phyloP scores from a whole-genome alignment of 768 basidiomycete genomes.

The Mycena albidolilacea region DNA sequence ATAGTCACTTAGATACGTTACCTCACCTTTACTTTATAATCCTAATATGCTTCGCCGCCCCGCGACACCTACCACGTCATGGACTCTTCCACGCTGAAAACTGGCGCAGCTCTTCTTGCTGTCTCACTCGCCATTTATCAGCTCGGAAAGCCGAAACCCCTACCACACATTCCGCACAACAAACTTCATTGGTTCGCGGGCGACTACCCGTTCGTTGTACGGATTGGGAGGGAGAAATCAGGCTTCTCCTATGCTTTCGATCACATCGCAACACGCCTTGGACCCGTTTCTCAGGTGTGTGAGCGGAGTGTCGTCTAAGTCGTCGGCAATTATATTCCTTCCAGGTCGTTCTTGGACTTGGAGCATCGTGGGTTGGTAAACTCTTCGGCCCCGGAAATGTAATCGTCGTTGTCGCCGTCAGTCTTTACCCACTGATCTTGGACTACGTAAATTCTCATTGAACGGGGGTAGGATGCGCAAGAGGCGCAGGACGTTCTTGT shows the following conservation, averaged over 20 bases:
- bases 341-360: slow-evolving; percentile 22
- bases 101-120: slow-evolving; percentile 19
- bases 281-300: slow-evolving; percentile 24
- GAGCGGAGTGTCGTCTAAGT: neutral
- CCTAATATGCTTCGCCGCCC: no score
- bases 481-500: slow-evolving; percentile 26
- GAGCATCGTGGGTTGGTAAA: slow-evolving; percentile 10
- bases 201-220: slow-evolving; percentile 22
- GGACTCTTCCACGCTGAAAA: slow-evolving; percentile 9
- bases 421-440: neutral
- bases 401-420: slow-evolving; percentile 22
- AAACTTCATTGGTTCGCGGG: slow-evolving; percentile 22
- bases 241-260: slow-evolving; percentile 21
- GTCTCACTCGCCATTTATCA: slow-evolving; percentile 16
- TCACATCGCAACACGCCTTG: slow-evolving; percentile 20
- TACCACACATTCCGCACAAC: slow-evolving; percentile 28
- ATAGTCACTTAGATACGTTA: no score
- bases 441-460: neutral
- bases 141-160: slow-evolving; percentile 23
- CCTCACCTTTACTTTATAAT: no score
- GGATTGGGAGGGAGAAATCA: slow-evolving; percentile 15
- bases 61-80: neutral
- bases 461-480: slow-evolving; percentile 17
- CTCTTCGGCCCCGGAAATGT: slow-evolving; percentile 14
- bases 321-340: neutral